phyloP scores from a whole-genome alignment of 768 basidiomycete genomes.

The Amanita thiersii region DNA sequence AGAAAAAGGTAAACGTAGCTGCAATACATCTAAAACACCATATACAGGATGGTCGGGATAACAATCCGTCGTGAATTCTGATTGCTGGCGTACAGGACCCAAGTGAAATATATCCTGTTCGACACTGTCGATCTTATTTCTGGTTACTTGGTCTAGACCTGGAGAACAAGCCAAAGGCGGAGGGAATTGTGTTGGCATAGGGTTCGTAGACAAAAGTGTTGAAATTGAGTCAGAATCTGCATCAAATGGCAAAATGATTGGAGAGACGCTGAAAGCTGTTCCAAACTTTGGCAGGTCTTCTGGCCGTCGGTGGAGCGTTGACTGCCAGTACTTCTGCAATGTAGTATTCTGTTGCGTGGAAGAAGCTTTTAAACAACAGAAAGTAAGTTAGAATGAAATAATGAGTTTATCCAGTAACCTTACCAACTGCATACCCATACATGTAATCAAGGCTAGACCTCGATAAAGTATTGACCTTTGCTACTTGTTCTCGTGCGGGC shows the following conservation, averaged over 20 bases:
- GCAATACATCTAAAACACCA: constrained; percentile 49
- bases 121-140: constrained; percentile 34
- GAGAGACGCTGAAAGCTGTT: constrained; percentile 34
- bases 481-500: constrained; percentile 36
- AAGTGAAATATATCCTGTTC: constrained; percentile 49
- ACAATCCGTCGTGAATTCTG: constrained; percentile 40
- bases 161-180: constrained; percentile 58
- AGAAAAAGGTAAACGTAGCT: constrained; percentile 49
- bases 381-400: constrained; percentile 1
- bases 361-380: constrained; percentile 33
- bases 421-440: constrained; percentile 54
- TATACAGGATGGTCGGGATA: constrained; percentile 54
- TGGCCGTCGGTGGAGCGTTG: constrained; percentile 36
- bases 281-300: constrained; percentile 39
- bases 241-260: constrained; percentile 52
- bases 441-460: constrained; percentile 42
- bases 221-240: constrained; percentile 32
- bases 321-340: constrained; percentile 46
- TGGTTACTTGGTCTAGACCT: constrained; percentile 29
- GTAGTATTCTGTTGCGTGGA: constrained; percentile 43
- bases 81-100: constrained; percentile 18
- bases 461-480: constrained; percentile 29
- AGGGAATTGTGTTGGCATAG: constrained; percentile 39
- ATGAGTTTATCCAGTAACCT: constrained; percentile 14
- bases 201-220: constrained; percentile 28